Base-by-base conservation (phyloP, 140 eudicot genomes). In the Ambrosia hybrid region DNA sequence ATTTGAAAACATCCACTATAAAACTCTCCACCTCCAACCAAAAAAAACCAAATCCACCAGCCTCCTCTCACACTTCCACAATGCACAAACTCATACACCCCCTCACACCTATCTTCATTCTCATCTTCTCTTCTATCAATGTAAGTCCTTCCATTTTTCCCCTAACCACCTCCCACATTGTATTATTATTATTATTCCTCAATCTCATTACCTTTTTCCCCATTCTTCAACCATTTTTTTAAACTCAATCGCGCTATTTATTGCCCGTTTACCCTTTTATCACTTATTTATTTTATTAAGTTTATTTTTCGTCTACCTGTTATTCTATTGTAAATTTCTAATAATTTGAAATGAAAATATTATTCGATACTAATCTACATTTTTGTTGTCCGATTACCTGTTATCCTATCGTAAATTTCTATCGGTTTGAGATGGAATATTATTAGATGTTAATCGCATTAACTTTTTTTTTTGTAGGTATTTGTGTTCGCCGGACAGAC, bases 1-100 rank as follows among this genome's bases (percentile, higher is more conserved):
- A 41, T 56, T 76, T 76, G 15, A 70, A 78, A 78, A 65, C 2
- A 34, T 62, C 4, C 84, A 75, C 72, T 81, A 84, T 84, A 84
- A 70, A 84, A 33, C 78, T 67, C 75, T 68, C 48, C 64, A 64
- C 76, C 67, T 70, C 86, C 71, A 57, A 68, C 70, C 77, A 78
- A 73, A 69, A 46, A 76, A 46, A 76, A 70, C 76, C 76, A 68
- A 70, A 60, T 74, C 75, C 82, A 61, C 71, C 74, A 76, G 68
- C 61, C 2, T n/a, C 83, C 73, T 68, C 71, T 68, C 71, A 64
- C 74, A 53, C 70, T 26, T 60, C 1, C 73, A 76, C 74, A 70
- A 76, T 85, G 85, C 85, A 51, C 76, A 58, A 80, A 56, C 38
- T 9, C 55, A 9, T 10, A 43, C 48, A 43, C 55, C 3, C 14